Base-by-base conservation (phyloP, 352 stramenopile genomes). In the Phytophthora multivora region DNA sequence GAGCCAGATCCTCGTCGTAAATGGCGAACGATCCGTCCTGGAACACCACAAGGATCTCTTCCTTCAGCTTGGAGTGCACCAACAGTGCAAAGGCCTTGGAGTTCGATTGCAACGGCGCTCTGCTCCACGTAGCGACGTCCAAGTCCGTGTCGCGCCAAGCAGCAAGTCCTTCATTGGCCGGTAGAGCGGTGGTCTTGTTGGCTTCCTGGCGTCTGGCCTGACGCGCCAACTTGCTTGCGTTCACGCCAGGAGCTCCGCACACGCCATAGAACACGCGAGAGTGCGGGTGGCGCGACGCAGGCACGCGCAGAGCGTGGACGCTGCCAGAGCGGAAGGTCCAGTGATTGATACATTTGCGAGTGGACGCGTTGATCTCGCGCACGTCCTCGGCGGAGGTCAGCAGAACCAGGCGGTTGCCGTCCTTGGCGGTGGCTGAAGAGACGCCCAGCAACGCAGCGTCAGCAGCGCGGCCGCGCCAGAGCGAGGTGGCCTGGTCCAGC, bases 281-380 rank as follows among this genome's bases (percentile, higher is more conserved):
- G 5, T 64, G 50, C 39, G 83, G 79, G 50, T 89, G 78, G 41
- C 80, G 79, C 62, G 77, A 76, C 9, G 83, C 83, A 9, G 69
- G 57, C n/a, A 89, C 48, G 13, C 63, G 71, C 26, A 92, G 52
- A 38, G 79, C 79, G 26, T 80, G 49, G 18, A 55, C 59, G 48
- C 79, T 84, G 21, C 75, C 80, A 26, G 75, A 50, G 12, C 79
- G 77, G 64, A 92, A 89, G 21, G 77, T 83, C 83, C 83, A 92
- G 73, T 92, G 79, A 70, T 89, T 86, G 39, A 88, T 52, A 47
- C 79, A 92, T 64, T 92, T 86, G 66, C 79, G 75, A 45, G 83
- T 73, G 26, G 80, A 62, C 41, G 69, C 66, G 62, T 75, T 83
- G 62, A 86, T 79, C 63, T 93, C 84, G 36, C 87, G 75, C 54